Base-by-base conservation (phyloP, 345 rosid genomes). In the Pistacia atlantica region DNA sequence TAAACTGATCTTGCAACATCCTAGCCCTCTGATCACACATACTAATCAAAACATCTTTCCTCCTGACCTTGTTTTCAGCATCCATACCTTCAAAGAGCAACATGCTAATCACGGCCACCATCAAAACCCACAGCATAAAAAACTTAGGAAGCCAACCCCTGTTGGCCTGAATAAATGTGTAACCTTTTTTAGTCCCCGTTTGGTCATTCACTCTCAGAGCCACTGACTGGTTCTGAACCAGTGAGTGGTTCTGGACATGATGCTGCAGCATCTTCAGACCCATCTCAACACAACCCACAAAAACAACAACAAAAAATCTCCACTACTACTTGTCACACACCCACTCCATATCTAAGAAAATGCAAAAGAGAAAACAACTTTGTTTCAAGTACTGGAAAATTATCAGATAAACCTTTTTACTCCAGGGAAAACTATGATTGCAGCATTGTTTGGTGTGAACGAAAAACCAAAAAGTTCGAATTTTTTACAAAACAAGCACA, bases 11-110 rank as follows among this genome's bases (percentile, higher is more conserved):
- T 76, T 96, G 97, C 87, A 96, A 80, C 98, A 96, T 96, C 75
- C 99, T 88, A 0, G 99, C 97, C 81, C 99, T 86, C 74, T 92
- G 93, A 80, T 96, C 98, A 86, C 99, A 96, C 99, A 93, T 96
- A 75, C 93, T 89, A 7, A 82, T 86, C 81, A 96, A 65, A 18
- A 84, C 90, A 63, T 96, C 99, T 79, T 86, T 86, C 83, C 97
- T 92, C 82, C 92, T 82, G 69, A 87, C 86, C 79, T 88, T 92
- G 68, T 82, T 85, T 20, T 82, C 70, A 73, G 84, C 86, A 80
- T 96, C 93, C 95, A 93, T 90, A 18, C 69, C 37, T 72, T 80
- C 82, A 81, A 85, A 96, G 75, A 92, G 82, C 69, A 49, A 58
- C 74, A 72, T 51, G 83, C 96, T 84, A 11, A 83, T 0, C 67